Percentiles rank a stretch among this genome's conserved stretches.
phyloP scores from a whole-genome alignment of 352 stramenopile genomes.

The Globisporangium abappressorium region DNA sequence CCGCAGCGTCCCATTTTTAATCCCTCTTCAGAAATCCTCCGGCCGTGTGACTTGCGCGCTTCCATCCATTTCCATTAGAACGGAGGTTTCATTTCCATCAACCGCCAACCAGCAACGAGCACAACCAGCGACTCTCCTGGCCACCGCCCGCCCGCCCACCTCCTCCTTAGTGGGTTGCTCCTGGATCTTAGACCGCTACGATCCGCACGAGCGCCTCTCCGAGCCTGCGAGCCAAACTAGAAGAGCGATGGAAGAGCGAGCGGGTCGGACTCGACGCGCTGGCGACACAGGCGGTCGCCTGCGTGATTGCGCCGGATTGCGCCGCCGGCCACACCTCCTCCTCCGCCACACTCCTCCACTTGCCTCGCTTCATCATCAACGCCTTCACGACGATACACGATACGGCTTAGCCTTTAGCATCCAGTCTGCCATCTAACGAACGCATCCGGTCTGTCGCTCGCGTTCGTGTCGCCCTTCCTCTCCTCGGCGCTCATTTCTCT shows the following conservation, averaged over 20 bases:
- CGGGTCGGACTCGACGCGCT: not conserved
- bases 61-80: not conserved
- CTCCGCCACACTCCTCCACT: not conserved
- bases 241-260: not conserved
- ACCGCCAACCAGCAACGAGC: not conserved
- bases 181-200: not conserved
- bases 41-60: not conserved
- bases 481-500: not conserved
- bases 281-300: not conserved
- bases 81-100: not conserved
- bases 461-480: not conserved
- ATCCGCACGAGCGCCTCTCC: not conserved
- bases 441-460: not conserved
- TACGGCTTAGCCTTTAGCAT: not conserved
- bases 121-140: not conserved
- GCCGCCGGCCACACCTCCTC: not conserved
- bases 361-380: not conserved
- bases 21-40: not conserved
- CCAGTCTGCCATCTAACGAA: not conserved
- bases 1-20: not conserved
- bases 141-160: too few relatives aligned
- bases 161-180: not conserved
- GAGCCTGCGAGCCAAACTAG: not conserved
- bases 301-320: not conserved
- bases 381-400: not conserved